Percentiles rank a stretch among this genome's conserved stretches.
phyloP scores from a whole-genome alignment of 768 basidiomycete species.

The Chiua virens region DNA sequence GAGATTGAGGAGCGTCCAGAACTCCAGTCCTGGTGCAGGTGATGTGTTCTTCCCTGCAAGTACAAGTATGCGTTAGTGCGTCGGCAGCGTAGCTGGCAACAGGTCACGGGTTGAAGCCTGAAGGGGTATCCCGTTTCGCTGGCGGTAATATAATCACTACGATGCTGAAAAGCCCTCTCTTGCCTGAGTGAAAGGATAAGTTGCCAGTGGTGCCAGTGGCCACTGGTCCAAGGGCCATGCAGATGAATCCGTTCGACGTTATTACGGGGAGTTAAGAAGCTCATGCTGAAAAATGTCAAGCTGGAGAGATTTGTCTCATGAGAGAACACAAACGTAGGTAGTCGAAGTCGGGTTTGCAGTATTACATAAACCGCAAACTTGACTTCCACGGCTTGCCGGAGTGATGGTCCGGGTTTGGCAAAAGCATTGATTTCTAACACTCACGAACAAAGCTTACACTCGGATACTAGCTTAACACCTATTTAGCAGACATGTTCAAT shows the following conservation, averaged over 20 bases:
- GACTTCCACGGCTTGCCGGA: no score
- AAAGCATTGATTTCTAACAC: conserved; percentile 3
- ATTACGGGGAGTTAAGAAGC: no score
- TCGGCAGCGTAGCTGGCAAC: conserved; percentile 60
- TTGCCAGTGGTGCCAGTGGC: conserved; percentile 41
- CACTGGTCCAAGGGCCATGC: no score
- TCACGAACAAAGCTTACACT: conserved; percentile 1
- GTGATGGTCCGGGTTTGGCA: conserved; percentile 7
- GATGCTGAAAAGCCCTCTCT: conserved; percentile 52
- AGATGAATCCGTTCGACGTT: no score
- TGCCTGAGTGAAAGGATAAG: conserved; percentile 52
- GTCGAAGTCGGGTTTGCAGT: no score
- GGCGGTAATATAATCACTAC: conserved; percentile 49
- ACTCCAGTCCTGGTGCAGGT: conserved; percentile 42
- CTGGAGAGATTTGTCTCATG: no score
- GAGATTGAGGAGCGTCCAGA: conserved; percentile 61
- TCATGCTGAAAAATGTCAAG: no score
- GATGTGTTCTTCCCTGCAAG: conserved; percentile 56
- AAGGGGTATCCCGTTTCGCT: conserved; percentile 42
- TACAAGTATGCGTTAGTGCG: conserved; percentile 45
- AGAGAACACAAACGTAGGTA: no score
- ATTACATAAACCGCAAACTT: no score
- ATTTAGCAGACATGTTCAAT: conserved; percentile 73
- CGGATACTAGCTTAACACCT: no score
- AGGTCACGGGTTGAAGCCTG: conserved; percentile 39